These are phyloP conservation scores for Saturnispora sanitii DNA, from an alignment of 805 yeast species.

Conservation along the genomic window DNA sequence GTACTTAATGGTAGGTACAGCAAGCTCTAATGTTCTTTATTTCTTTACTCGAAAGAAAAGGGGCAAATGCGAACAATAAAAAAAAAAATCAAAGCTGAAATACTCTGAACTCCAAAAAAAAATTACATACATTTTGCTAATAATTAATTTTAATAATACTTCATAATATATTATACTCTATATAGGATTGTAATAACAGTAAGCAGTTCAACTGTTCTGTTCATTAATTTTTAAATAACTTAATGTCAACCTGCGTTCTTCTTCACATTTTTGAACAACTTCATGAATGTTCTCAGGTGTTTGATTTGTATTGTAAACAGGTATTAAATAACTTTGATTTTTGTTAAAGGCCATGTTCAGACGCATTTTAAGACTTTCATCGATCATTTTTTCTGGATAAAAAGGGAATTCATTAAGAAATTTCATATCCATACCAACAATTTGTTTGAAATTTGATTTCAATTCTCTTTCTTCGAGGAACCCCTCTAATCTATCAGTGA, in stretches of 20 bases:
- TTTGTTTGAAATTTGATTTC: conserved; percentile 4
- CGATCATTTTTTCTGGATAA: not conserved
- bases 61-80: not conserved
- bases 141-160: too few species aligned
- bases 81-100: not conserved
- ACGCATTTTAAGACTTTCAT: not conserved
- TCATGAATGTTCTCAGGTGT: conserved; percentile 3
- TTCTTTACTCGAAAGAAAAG: not conserved
- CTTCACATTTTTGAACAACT: not conserved
- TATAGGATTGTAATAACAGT: not conserved
- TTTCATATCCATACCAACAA: conserved; percentile 11
- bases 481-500: conserved; percentile 14
- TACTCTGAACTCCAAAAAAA: not conserved
- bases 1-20: too few species aligned
- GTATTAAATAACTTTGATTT: not conserved
- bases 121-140: too few species aligned
- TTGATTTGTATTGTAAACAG: not conserved
- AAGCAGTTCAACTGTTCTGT: not conserved
- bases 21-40: too few species aligned
- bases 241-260: not conserved
- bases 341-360: not conserved
- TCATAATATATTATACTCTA: not conserved
- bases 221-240: not conserved
- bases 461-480: conserved; percentile 15
- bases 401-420: not conserved